A percentile compares a stretch with the other conserved stretches of the same genome.
phyloP scores from a whole-genome alignment of 306 rosid species.

The Acacia acuminata region DNA sequence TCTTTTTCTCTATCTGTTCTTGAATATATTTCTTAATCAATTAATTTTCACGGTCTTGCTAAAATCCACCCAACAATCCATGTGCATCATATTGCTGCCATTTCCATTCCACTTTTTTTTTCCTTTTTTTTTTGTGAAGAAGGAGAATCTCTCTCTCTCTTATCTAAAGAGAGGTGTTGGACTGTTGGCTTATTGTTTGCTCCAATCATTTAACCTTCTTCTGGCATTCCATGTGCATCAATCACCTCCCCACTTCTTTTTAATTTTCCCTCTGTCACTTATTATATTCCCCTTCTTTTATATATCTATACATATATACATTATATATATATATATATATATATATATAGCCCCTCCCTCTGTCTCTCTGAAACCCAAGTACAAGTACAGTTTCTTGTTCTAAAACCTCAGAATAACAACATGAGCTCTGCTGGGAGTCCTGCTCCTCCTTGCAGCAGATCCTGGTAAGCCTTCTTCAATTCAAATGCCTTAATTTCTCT shows the following conservation, averaged over 20 bases:
- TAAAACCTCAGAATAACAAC: slow-evolving; percentile 1
- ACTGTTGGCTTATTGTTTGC: slow-evolving; percentile 28
- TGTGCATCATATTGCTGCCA: slow-evolving; percentile 62
- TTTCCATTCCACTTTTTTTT: slow-evolving; percentile 42
- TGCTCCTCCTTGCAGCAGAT: slow-evolving; percentile 71
- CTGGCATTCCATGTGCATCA: slow-evolving; percentile 91
- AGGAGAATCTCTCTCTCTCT: slow-evolving; percentile 50
- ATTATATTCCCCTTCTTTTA: not conserved
- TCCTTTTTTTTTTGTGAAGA: slow-evolving; percentile 11
- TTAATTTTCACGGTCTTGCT: not conserved
- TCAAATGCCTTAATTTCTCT: not conserved
- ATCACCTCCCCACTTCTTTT: slow-evolving; percentile 37
- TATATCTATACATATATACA: not conserved
- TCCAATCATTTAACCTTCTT: slow-evolving; percentile 72
- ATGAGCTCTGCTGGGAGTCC: slow-evolving; percentile 59
- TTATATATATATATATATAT: not conserved
- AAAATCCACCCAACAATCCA: slow-evolving; percentile 67
- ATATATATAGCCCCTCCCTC: not conserved
- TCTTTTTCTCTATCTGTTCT: not conserved
- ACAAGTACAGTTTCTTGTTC: not conserved
- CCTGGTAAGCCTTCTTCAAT: slow-evolving; percentile 55
- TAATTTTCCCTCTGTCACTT: not conserved
- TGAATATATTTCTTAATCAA: not conserved
- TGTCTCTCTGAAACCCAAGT: not conserved
- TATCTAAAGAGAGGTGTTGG: slow-evolving; percentile 29